These are phyloP conservation scores for Chrysanthemum lavandulifolium DNA, from an alignment of 129 eudicot species.

Conservation along the genomic window DNA sequence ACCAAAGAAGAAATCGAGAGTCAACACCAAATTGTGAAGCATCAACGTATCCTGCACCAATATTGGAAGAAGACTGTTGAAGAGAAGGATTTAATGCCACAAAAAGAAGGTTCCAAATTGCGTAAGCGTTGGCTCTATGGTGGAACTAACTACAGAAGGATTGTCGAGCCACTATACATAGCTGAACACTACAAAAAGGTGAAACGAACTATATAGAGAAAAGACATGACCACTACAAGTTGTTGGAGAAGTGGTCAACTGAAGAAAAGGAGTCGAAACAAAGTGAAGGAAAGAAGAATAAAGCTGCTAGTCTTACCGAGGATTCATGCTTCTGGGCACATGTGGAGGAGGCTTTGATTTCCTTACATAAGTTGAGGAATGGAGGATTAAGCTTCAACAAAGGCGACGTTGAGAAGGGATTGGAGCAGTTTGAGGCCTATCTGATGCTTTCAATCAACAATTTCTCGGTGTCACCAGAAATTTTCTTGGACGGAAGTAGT, in stretches of 20 bases:
- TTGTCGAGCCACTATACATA: conserved; percentile 59
- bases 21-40: conserved; percentile 14
- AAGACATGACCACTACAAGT: conserved; percentile 33
- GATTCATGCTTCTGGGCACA: conserved; percentile 68
- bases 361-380: conserved; percentile 2
- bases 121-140: conserved; percentile 37
- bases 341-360: conserved; percentile 53
- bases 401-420: not conserved
- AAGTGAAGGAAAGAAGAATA: not conserved
- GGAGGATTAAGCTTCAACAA: not conserved
- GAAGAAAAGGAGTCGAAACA: conserved; percentile 9
- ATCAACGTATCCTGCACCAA: conserved; percentile 11
- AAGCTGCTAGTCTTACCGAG: conserved; percentile 42
- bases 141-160: conserved; percentile 51
- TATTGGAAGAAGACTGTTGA: conserved; percentile 40
- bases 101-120: conserved; percentile 35
- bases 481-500: conserved; percentile 21
- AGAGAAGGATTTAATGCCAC: conserved; percentile 37
- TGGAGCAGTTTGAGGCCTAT: conserved; percentile 37
- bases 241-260: conserved; percentile 44
- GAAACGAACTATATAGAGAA: conserved; percentile 17
- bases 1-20: not conserved
- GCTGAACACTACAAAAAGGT: conserved; percentile 38
- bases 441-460: conserved; percentile 25
- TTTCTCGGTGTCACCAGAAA: conserved; percentile 33